Evolutionary conservation across 2,329 filamentous ascomycete genomes (phyloP), one percentile per base, ranked within the genome.

Genomic region (Aspergillus viridinutans): DNA sequence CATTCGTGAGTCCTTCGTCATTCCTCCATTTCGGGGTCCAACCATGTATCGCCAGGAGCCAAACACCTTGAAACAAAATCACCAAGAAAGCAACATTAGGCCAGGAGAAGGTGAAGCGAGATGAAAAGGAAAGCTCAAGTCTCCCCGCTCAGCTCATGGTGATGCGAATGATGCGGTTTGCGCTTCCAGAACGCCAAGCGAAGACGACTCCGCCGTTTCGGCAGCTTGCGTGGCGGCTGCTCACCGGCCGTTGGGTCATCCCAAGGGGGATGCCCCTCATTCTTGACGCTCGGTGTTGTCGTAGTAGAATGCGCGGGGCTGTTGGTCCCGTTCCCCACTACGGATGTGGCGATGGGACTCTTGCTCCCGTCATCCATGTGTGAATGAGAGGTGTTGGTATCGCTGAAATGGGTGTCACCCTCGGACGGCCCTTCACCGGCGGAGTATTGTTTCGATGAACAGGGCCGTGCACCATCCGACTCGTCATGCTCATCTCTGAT

Each of bases 141-240:
- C 54, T 72, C 71, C 38, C 70, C 69, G 26, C 66, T 67, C 42
- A 72, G 61, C 53, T 72, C 70, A 20, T 67, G 65, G 26, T 69
- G 67, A 52, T 70, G 63, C 29, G 56, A 60, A 58, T 62, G 63
- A 53, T 73, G 66, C 25, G 64, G 63, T 53, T 69, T 70, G 49
- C 73, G 72, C 53, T 71, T 73, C 74, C 74, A 76, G 49, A 76
- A 76, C 32, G 74, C 74, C 54, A 76, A 64, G 42, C 74, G 71
- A 47, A 76, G 65, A 14, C 74, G 71, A 55, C 74, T 76, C 49
- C 70, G 66, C 20, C 70, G 68, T 57, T 75, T 75, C 14, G 69
- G 69, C 45, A 75, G 62, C 52, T 63, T 62, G n/a, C 66, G 67
- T 26, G 56, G 54, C 2, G 54, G 28, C 28, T 58, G 57, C 23